Percentiles rank a stretch among this genome's conserved stretches.
These are phyloP conservation scores for Colletotrichum viniferum DNA, from an alignment of 2,329 filamentous ascomycete genomes.

Conservation along the genomic window DNA sequence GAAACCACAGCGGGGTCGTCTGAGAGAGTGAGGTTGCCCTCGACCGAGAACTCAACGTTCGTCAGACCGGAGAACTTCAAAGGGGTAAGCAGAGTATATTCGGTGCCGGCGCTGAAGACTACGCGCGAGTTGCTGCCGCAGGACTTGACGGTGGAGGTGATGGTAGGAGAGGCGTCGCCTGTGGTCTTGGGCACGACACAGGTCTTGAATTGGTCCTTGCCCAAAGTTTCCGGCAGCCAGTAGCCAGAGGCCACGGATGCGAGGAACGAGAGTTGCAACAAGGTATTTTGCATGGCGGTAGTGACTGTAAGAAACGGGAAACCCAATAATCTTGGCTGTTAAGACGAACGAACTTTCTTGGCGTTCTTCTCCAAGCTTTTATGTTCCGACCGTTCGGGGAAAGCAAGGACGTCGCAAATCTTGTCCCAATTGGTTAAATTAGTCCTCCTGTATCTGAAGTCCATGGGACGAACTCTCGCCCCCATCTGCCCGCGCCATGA, in stretches of 20 bases:
- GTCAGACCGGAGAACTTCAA: neutral
- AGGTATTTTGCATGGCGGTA: neutral
- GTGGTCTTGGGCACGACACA: constrained; percentile 4
- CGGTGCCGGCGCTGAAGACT: neutral
- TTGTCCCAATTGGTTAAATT: neutral
- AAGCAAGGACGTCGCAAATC: neutral
- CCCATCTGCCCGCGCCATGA: neutral
- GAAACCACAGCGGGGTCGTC: neutral
- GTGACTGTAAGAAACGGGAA: neutral
- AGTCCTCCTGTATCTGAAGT: neutral
- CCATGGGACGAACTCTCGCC: neutral
- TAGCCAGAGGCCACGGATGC: neutral
- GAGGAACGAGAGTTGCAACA: neutral
- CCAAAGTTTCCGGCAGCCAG: constrained; percentile 7
- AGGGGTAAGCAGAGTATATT: neutral
- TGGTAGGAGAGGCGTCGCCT: neutral
- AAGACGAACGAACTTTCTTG: neutral
- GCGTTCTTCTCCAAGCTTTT: neutral
- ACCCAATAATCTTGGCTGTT: neutral
- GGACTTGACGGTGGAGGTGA: neutral
- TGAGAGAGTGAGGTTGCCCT: constrained; percentile 2
- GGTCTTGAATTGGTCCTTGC: neutral
- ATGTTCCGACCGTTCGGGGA: neutral
- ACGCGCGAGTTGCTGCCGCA: constrained; percentile 7
- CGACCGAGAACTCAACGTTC: constrained; percentile 3